These are phyloP conservation scores for Penicillium sp. DNA, from an alignment of 2,329 filamentous ascomycete genomes.

Conservation along the genomic window DNA sequence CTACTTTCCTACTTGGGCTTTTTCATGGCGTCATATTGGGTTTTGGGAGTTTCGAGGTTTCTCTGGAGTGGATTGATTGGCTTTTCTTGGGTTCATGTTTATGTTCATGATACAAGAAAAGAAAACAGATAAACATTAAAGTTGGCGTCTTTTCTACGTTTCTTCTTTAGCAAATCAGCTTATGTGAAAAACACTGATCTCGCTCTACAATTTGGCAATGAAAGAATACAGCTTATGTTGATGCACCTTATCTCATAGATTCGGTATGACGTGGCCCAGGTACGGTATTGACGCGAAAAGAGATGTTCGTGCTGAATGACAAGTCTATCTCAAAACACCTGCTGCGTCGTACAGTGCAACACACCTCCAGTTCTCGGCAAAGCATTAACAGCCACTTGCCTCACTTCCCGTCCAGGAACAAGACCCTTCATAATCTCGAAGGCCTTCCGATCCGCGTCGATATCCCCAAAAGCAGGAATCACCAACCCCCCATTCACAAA, in stretches of 20 bases:
- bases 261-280: too few species aligned
- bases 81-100: slow-evolving; percentile 4
- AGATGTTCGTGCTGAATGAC: too few species aligned
- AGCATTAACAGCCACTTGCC: slow-evolving; percentile 28
- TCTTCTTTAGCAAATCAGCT: neutral
- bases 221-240: too few species aligned
- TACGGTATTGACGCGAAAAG: too few species aligned
- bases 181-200: neutral
- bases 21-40: slow-evolving; percentile 1
- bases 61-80: neutral
- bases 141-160: neutral
- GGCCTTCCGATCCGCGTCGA: slow-evolving; percentile 21
- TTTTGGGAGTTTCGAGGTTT: neutral
- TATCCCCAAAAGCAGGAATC: slow-evolving; percentile 30
- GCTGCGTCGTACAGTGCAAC: slow-evolving; percentile 34
- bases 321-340: slow-evolving; percentile 20
- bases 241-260: too few species aligned
- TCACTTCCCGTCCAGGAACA: slow-evolving; percentile 28
- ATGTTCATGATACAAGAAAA: slow-evolving; percentile 5
- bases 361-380: slow-evolving; percentile 31
- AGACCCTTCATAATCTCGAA: slow-evolving; percentile 24
- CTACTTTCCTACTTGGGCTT: neutral
- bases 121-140: neutral
- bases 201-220: neutral
- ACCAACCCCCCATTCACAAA: slow-evolving; percentile 32